Evolutionary conservation across 305 asterid species (phyloP).

Genomic region (Fraxinus platypoda): DNA sequence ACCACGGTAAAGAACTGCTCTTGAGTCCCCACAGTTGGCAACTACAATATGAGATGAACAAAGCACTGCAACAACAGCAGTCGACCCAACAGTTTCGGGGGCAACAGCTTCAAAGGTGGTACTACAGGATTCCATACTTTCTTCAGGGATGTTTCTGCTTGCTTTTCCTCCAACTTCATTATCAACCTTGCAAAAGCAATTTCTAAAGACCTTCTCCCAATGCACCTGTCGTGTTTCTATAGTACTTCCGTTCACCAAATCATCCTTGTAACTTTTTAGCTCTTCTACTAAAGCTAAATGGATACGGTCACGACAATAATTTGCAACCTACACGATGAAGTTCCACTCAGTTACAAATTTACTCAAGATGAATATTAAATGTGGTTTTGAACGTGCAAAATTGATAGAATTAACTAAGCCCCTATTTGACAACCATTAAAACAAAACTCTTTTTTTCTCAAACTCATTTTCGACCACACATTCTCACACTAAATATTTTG

Average conservation of each 20-base stretch:
- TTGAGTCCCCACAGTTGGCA: constrained; percentile 85
- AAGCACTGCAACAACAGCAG: constrained; percentile 77
- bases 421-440: too few species aligned
- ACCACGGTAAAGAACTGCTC: constrained; percentile 90
- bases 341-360: not conserved
- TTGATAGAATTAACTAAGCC: not conserved
- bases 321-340: constrained; percentile 57
- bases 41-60: constrained; percentile 85
- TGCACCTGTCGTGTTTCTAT: constrained; percentile 51
- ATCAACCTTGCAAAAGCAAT: constrained; percentile 72
- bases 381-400: not conserved
- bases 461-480: too few species aligned
- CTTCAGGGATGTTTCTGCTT: constrained; percentile 23
- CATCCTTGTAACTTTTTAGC: constrained; percentile 39
- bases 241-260: constrained; percentile 31
- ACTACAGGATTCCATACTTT: constrained; percentile 17
- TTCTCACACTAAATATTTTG: too few species aligned
- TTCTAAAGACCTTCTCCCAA: constrained; percentile 68
- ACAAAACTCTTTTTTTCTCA: too few species aligned
- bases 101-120: constrained; percentile 50
- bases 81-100: constrained; percentile 82
- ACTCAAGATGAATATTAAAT: not conserved
- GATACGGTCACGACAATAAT: constrained; percentile 68
- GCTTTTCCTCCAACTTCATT: constrained; percentile 71
- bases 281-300: constrained; percentile 73